Conservation (phyloP, 1,284 basidiomycete genomes). For the Tremellales sp. region DNA sequence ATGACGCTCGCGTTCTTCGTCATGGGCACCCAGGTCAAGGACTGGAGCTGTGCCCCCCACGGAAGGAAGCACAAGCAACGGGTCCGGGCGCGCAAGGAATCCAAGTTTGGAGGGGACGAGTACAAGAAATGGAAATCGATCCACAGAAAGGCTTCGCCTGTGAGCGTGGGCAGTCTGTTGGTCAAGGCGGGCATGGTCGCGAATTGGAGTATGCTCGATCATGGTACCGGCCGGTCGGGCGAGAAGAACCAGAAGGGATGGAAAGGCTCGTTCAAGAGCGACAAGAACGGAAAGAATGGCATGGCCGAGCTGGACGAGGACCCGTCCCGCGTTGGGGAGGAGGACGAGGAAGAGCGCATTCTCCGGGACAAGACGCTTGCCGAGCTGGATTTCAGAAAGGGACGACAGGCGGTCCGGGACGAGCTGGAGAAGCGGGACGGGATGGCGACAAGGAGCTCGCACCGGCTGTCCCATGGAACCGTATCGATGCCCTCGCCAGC, state of each 20-base stretch:
- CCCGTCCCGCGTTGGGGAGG: too few species aligned
- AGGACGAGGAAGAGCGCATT: slow-evolving; percentile 11
- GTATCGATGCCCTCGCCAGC: too few species aligned
- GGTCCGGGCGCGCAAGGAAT: slow-evolving; percentile 6
- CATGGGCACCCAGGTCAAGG: slow-evolving; percentile 47
- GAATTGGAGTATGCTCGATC: slow-evolving; percentile 26
- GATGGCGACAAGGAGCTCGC: not conserved
- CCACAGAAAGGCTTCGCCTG: slow-evolving; percentile 18
- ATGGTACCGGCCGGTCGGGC: slow-evolving; percentile 14
- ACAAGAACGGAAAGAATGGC: slow-evolving; percentile 5
- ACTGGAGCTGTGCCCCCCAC: slow-evolving; percentile 29
- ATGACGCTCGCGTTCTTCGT: slow-evolving; percentile 52
- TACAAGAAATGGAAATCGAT: slow-evolving; percentile 32
- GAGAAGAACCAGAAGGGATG: slow-evolving; percentile 4
- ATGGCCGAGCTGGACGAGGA: slow-evolving; percentile 11
- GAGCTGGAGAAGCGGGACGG: slow-evolving; percentile 31
- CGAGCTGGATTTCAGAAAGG: slow-evolving; percentile 42
- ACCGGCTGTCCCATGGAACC: too few species aligned
- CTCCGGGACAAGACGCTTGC: slow-evolving; percentile 33
- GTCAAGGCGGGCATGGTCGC: slow-evolving; percentile 27
- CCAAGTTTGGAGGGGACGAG: slow-evolving; percentile 21
- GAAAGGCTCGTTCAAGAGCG: slow-evolving; percentile 1
- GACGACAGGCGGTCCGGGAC: slow-evolving; percentile 30
- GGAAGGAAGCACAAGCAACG: slow-evolving; percentile 2
- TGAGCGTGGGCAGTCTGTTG: slow-evolving; percentile 30